Evolutionary conservation across 805 yeast species (phyloP).

Genomic region (Metschnikowia gruessii): DNA sequence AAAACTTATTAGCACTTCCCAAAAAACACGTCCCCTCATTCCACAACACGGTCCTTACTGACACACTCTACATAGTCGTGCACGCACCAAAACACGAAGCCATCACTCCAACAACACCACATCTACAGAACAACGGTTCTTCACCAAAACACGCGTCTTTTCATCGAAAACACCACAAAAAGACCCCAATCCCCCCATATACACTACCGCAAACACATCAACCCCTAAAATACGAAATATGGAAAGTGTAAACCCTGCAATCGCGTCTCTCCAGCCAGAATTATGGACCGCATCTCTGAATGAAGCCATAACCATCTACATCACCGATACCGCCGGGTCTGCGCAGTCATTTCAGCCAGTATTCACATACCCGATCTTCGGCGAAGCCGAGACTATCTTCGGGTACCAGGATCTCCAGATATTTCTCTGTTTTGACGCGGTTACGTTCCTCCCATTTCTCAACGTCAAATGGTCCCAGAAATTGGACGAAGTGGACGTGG

Average conservation of each 20-base stretch:
- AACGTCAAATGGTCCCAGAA: constrained; percentile 55
- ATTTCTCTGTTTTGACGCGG: constrained; percentile 66
- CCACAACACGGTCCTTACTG: no score
- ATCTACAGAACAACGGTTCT: no score
- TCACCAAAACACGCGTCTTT: no score
- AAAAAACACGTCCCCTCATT: no score
- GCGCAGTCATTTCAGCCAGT: constrained; percentile 63
- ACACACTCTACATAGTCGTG: no score
- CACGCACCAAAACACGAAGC: no score
- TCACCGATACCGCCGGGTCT: constrained; percentile 56
- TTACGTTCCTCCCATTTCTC: constrained; percentile 70
- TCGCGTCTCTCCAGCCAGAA: constrained; percentile 51
- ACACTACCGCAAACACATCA: no score
- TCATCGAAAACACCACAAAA: neutral
- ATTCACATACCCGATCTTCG: constrained; percentile 92
- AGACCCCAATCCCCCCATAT: no score
- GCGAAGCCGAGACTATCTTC: constrained; percentile 83
- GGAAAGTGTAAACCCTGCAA: constrained; percentile 12
- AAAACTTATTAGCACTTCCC: no score
- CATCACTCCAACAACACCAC: no score
- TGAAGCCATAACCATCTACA: constrained; percentile 55
- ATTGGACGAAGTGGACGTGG: constrained; percentile 54
- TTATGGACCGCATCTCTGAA: constrained; percentile 75
- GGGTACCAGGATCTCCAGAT: constrained; percentile 75
- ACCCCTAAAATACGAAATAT: neutral